phyloP scores from a whole-genome alignment of 768 basidiomycete species.

The Phlebiopsis gigantea region DNA sequence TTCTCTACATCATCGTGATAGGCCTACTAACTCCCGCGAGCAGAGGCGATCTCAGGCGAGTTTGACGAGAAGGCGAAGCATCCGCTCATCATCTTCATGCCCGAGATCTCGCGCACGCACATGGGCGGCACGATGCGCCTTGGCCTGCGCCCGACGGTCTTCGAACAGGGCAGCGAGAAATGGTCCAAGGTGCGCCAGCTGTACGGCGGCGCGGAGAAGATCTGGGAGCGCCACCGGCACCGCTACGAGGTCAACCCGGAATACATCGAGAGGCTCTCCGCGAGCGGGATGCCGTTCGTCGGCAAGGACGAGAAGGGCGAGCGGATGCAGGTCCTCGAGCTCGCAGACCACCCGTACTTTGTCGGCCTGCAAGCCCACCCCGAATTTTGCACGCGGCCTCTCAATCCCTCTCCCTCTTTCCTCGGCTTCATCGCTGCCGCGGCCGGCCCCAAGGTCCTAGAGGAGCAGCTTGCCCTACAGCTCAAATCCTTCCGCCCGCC shows the following conservation, averaged over 20 bases:
- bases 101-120: constrained; percentile 95
- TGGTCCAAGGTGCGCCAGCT: constrained; percentile 74
- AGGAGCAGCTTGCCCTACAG: constrained; percentile 72
- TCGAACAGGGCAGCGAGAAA: constrained; percentile 59
- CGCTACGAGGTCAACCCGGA: constrained; percentile 94
- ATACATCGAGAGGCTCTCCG: constrained; percentile 66
- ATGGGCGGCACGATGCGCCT: constrained; percentile 99
- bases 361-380: constrained; percentile 95
- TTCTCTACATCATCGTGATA: not conserved
- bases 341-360: constrained; percentile 91
- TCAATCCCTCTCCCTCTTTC: constrained; percentile 97
- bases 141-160: constrained; percentile 95
- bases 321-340: constrained; percentile 94
- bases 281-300: constrained; percentile 69
- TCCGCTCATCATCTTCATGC: constrained; percentile 94
- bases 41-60: constrained; percentile 85
- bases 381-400: constrained; percentile 95
- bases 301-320: constrained; percentile 96
- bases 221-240: constrained; percentile 97
- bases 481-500: constrained; percentile 58
- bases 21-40: constrained; percentile 10
- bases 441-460: constrained; percentile 44
- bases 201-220: constrained; percentile 75
- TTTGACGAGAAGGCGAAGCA: constrained; percentile 57
- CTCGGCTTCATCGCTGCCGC: constrained; percentile 92